Evolutionary conservation across 2,329 filamentous ascomycete genomes (phyloP), one percentile per base, ranked within the genome.

Genomic region (Ceratocystis papillata): DNA sequence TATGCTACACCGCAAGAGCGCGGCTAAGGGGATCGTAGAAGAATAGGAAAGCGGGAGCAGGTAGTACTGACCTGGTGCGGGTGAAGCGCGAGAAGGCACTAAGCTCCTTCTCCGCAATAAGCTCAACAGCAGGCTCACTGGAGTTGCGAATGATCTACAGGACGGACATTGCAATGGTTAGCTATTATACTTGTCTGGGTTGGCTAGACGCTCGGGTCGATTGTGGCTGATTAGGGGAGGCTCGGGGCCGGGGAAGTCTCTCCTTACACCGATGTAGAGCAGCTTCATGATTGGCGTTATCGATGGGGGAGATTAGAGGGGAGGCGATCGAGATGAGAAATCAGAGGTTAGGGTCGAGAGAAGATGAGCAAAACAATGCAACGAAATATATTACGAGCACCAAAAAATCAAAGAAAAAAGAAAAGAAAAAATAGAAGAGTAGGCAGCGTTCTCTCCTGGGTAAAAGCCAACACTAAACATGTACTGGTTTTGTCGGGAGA

Each of bases 1-100:
- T 25, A 25, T 3, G 15, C 17, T 48, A 8, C 12, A 57, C 25
- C 53, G 53, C 53, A 57, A 57, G 22, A 57, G 12, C 10, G 12
- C 22, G 12, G 28, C 25, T 12, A 45, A 33, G 10, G 25, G 33
- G 5, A 50, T 12, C 8, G 20, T 25, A 41, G 48, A 53, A 33
- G 6, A 28, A 33, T 12, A 61, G 30, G 44, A 25, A 45, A 44
- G 25, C 7, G 17, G 57, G 37, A 20, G n/a, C 17, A 53, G 48
- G 7, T 22, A 53, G n/a, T 25, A 75, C 79, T 69, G 78, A 89
- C 85, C 83, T 88, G 71, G 81, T 78, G 70, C 86, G 81, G 70
- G 88, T 93, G 79, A 95, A 96, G 76, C 87, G 84, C 67, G 86
- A 90, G 79, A 89, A 94, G 71, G 82, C 84, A 75, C 81, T 86